phyloP scores from a whole-genome alignment of 1,284 basidiomycete genomes.

The Apiotrichum sp. region DNA sequence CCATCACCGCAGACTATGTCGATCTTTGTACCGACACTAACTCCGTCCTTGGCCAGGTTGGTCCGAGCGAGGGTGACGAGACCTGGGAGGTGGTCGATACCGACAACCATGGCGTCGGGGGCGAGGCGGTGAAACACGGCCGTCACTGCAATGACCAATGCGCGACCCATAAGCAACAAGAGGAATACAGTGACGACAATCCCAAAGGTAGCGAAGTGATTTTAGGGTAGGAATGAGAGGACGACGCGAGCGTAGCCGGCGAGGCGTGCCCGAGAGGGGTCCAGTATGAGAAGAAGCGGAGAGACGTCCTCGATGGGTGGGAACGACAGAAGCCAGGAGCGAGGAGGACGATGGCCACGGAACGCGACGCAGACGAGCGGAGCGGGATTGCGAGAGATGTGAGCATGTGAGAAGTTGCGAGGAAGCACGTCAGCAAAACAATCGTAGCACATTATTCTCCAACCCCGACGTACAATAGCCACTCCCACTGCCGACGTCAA shows the following conservation, averaged over 20 bases:
- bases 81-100: slow-evolving; percentile 83
- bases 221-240: too few species aligned
- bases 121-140: slow-evolving; percentile 69
- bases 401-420: too few species aligned
- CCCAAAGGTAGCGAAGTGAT: too few species aligned
- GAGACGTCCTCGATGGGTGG: background rate
- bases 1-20: slow-evolving; percentile 71
- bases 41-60: slow-evolving; percentile 67
- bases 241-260: too few species aligned
- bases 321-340: background rate
- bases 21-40: slow-evolving; percentile 16
- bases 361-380: background rate
- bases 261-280: background rate
- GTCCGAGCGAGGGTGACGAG: slow-evolving; percentile 63
- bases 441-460: too few species aligned
- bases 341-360: background rate
- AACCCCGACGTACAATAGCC: slow-evolving; percentile 59
- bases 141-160: slow-evolving; percentile 27
- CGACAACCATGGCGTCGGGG: slow-evolving; percentile 63
- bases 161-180: too few species aligned
- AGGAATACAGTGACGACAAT: too few species aligned
- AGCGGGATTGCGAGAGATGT: background rate
- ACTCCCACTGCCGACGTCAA: slow-evolving; percentile 49
- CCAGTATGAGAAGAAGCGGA: background rate
- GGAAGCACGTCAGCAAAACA: background rate